Percentiles rank a stretch among this genome's conserved stretches.
phyloP scores from a whole-genome alignment of 768 basidiomycete genomes.

The Nevesoporus exiguus region DNA sequence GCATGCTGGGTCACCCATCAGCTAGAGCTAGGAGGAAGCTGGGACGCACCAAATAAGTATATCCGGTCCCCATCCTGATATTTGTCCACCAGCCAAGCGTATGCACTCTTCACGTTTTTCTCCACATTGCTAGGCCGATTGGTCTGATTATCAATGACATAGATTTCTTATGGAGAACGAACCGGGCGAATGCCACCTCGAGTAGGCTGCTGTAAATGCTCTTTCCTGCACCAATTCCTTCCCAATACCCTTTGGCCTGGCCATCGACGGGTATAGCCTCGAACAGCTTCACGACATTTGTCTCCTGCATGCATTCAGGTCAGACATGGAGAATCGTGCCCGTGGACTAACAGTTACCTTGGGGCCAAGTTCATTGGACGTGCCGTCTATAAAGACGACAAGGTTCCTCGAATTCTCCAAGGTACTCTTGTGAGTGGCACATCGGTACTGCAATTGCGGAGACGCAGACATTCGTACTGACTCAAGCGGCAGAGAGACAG shows the following conservation, averaged over 20 bases:
- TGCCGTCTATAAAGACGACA: no score
- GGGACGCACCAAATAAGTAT: neutral
- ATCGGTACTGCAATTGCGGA: no score
- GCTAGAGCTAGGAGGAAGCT: neutral
- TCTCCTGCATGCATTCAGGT: neutral
- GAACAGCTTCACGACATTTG: neutral
- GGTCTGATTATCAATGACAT: neutral
- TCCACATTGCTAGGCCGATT: neutral
- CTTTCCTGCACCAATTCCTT: neutral
- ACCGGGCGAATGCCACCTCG: neutral
- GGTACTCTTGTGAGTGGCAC: no score
- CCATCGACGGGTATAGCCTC: neutral
- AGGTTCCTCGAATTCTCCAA: no score
- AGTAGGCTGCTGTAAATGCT: neutral
- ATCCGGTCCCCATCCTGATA: neutral
- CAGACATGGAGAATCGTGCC: no score
- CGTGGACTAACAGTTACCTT: no score
- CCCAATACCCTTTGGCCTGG: neutral
- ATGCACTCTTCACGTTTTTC: neutral
- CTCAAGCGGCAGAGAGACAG: no score
- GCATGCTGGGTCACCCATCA: neutral
- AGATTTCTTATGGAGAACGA: neutral
- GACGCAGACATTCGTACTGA: no score
- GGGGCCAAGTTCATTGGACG: no score
- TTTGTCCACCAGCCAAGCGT: neutral